Evolutionary conservation across 73 alveolate genomes (phyloP).

Genomic region (Uronychia setigera): DNA sequence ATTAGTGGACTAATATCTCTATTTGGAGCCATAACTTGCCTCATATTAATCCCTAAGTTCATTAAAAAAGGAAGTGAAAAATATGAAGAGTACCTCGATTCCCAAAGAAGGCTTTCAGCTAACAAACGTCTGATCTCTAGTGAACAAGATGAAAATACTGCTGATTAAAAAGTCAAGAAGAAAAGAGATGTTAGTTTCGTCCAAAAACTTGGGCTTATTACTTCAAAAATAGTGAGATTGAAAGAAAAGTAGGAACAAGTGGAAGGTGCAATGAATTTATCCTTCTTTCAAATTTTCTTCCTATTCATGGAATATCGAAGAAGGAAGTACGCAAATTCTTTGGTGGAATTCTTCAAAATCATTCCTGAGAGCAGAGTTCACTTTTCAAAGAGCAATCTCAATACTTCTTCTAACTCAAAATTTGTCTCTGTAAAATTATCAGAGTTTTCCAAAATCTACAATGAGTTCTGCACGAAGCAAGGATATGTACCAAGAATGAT

Average conservation of each 20-base stretch:
- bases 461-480: slow-evolving; percentile 33
- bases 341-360: not conserved
- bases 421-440: not conserved
- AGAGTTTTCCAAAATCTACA: not conserved
- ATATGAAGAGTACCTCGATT: not conserved
- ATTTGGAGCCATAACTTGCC: not conserved
- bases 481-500: slow-evolving; percentile 12
- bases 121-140: not conserved
- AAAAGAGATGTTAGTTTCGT: not conserved
- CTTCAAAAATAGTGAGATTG: not conserved
- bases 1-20: not conserved
- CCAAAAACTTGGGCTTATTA: not conserved
- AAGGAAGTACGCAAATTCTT: slow-evolving; percentile 7
- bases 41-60: not conserved
- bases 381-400: not conserved
- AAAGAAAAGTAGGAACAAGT: not conserved
- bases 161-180: not conserved
- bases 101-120: not conserved
- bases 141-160: not conserved
- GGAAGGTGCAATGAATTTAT: not conserved
- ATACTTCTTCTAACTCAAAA: not conserved
- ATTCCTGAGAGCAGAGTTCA: slow-evolving; percentile 18
- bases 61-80: not conserved
- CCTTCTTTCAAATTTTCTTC: slow-evolving; percentile 1
- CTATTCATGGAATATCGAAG: not conserved